Percentiles rank a stretch among this genome's conserved stretches.
These are phyloP conservation scores for Galerina sulciceps DNA, from an alignment of 768 basidiomycete genomes.

Conservation along the genomic window DNA sequence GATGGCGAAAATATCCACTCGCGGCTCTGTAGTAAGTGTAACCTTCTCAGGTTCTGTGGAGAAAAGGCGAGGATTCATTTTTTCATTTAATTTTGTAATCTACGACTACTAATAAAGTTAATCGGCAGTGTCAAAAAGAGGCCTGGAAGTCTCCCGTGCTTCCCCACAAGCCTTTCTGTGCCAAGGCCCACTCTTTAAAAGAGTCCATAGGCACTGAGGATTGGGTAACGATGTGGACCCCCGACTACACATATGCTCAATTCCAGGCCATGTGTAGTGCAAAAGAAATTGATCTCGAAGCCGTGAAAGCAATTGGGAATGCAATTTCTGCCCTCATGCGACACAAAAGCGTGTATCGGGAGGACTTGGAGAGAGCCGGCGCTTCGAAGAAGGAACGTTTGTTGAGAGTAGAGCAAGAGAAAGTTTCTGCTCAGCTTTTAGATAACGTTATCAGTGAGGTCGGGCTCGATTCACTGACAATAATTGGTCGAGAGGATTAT, in stretches of 20 bases:
- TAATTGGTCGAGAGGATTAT: no score
- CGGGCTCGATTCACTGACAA: no score
- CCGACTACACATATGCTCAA: constrained; percentile 12
- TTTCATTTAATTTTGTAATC: not conserved
- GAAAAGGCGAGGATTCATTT: constrained; percentile 9
- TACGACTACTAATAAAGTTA: not conserved
- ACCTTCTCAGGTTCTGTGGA: constrained; percentile 18
- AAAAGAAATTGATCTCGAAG: constrained; percentile 10
- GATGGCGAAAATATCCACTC: constrained; percentile 6
- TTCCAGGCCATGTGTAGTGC: constrained; percentile 12
- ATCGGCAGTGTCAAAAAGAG: constrained; percentile 17
- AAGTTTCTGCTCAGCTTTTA: not conserved
- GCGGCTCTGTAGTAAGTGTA: constrained; percentile 17
- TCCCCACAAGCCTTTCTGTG: constrained; percentile 18
- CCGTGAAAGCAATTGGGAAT: constrained; percentile 5
- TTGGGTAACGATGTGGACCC: constrained; percentile 13
- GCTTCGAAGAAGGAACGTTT: not conserved
- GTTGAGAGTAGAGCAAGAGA: not conserved
- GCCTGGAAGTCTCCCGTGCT: constrained; percentile 13
- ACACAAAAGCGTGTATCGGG: not conserved
- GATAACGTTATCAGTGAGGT: no score
- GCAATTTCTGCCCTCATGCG: constrained; percentile 1
- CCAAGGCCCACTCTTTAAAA: constrained; percentile 11
- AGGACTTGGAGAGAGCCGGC: not conserved
- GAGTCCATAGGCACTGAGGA: constrained; percentile 10